Base-by-base conservation (phyloP, 345 rosid species). In the Erodium maritimum region DNA sequence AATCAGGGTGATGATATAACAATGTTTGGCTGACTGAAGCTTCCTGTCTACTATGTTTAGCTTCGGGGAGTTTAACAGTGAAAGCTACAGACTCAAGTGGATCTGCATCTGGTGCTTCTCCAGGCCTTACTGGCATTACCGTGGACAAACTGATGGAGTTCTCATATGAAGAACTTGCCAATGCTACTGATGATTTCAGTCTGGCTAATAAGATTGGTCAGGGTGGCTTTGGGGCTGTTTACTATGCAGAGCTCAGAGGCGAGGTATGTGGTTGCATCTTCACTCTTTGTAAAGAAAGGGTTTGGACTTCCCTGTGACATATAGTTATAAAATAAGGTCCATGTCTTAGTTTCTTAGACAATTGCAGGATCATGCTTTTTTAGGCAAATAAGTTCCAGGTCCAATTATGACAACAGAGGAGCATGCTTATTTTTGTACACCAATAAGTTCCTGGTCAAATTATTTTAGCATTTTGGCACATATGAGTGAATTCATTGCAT, bases 201-300 rank as follows among this genome's bases (percentile, higher is more conserved):
- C 21, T 85, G 75, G 82, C 96, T 51, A 85, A 80, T 69, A 89
- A 87, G 82, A 93, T 93, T 19, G 96, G 99, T 12, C 52, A 82
- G 74, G 96, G 99, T 65, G 96, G 99, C 67, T 93, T 88, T 56
- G 99, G 99, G 19, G 76, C 83, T 63, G 91, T 89, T 60, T 93
- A 82, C 77, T 85, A 83, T 68, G 99, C 99, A 50, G 88, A 80
- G 67, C 77, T 93, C 13, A 79, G 96, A 82, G 99, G 95, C 71
- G 94, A 93, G 89, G 98, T 89, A 59, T 34, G 88, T 62, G 65
- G 20, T 1, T 18, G 7, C 17, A 1, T 37, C 17, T 54, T 33
- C 16, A 53, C 59, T 25, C 17, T 46, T 23, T 21, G 17, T 4
- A 17, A 23, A 19, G 2, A 42, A 42, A 42, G 14, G 48, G 2